Percentiles rank a stretch among this genome's conserved stretches.
Conservation (phyloP, 192 early-diverging fungal species). For the Coemansia sp. region DNA sequence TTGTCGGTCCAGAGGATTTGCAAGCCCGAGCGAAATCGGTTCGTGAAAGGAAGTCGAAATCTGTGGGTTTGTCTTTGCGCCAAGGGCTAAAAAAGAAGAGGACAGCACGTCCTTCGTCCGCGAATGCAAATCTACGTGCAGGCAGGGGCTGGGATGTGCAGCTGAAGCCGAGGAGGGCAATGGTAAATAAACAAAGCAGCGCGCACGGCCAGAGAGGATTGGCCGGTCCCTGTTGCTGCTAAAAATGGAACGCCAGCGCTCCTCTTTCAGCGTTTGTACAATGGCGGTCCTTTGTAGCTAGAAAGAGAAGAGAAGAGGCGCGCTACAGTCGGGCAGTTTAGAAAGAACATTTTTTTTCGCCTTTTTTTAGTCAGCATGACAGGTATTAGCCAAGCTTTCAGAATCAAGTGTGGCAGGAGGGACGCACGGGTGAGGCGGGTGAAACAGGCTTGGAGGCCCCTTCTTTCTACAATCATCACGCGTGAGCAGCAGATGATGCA, state of each 20-base stretch:
- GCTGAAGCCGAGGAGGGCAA: background rate
- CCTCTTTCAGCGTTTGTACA: constrained; percentile 3
- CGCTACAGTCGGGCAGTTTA: background rate
- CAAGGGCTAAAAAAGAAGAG: background rate
- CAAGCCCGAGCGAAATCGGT: background rate
- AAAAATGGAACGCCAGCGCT: constrained; percentile 5
- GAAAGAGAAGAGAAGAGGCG: background rate
- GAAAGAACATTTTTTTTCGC: background rate
- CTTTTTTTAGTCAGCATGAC: background rate
- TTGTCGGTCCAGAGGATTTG: constrained; percentile 6
- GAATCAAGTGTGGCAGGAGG: background rate
- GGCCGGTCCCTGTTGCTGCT: background rate
- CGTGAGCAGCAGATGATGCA: background rate
- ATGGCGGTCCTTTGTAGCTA: constrained; percentile 11
- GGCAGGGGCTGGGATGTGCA: constrained; percentile 1
- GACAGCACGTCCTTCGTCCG: background rate
- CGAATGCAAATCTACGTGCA: background rate
- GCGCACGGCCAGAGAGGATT: background rate
- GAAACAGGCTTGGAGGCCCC: background rate
- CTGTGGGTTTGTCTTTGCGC: background rate
- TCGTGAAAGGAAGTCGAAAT: background rate
- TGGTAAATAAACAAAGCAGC: background rate
- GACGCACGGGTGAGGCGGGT: background rate
- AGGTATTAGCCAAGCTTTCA: background rate
- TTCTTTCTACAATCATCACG: constrained; percentile 9